Evolutionary conservation across 2,329 filamentous ascomycete genomes (phyloP).

Genomic region (Ilyonectria sp.): DNA sequence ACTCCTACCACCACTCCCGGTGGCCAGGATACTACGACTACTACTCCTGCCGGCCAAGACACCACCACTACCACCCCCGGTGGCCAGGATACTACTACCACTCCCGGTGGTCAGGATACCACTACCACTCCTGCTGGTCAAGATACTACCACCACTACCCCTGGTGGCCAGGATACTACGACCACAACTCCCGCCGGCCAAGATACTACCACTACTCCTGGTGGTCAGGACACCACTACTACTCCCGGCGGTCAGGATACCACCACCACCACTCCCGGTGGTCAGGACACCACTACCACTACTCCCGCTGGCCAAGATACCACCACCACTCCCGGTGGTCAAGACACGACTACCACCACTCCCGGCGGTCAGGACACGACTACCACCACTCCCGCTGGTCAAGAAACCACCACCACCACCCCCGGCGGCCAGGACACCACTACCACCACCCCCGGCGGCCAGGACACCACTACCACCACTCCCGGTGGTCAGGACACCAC

Average conservation of each 20-base stretch:
- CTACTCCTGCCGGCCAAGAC: background rate
- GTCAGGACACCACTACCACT: conserved; percentile 20
- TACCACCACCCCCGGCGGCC: background rate
- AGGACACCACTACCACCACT: background rate
- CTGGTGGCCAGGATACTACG: background rate
- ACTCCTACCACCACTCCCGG: background rate
- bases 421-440: background rate
- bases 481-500: background rate
- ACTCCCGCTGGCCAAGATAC: background rate
- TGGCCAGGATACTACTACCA: background rate
- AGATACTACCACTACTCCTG: background rate
- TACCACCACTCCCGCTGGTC: background rate
- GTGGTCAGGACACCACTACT: no score
- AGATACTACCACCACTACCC: no score
- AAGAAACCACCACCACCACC: background rate
- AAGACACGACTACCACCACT: background rate
- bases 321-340: background rate
- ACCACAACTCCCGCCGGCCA: background rate
- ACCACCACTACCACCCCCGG: background rate
- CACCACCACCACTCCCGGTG: conserved; percentile 14
- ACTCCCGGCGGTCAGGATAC: background rate
- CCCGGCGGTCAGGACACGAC: background rate
- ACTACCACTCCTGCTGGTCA: conserved; percentile 4
- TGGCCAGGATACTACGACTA: conserved; percentile 7
- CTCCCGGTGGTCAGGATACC: background rate